Percentiles rank a stretch among this genome's conserved stretches.
Evolutionary conservation across 1,284 basidiomycete species (phyloP).

Genomic region (Ustilago bromivora): DNA sequence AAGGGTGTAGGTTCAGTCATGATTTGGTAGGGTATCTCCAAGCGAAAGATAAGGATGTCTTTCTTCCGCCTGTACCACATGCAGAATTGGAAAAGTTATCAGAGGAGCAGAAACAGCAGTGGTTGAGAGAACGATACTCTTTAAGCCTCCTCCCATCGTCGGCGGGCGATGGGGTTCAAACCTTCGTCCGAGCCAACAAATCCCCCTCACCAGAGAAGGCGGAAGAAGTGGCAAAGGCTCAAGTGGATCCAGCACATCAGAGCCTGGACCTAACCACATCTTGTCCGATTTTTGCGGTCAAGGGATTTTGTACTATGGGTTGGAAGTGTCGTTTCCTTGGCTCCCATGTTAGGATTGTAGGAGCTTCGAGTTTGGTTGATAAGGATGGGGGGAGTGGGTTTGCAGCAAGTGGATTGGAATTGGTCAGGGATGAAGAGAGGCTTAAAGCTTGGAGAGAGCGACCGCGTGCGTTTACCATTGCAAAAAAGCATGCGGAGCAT

Average conservation of each 20-base stretch:
- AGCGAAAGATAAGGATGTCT: conserved; percentile 81
- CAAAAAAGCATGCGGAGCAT: conserved; percentile 65
- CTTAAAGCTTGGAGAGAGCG: conserved; percentile 58
- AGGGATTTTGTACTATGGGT: conserved; percentile 85
- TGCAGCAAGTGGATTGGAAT: conserved; percentile 64
- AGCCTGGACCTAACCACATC: conserved; percentile 74
- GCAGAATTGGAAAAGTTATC: conserved; percentile 15
- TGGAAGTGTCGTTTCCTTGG: conserved; percentile 92
- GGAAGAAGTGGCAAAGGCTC: neutral
- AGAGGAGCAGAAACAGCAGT: conserved; percentile 19
- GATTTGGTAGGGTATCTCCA: conserved; percentile 81
- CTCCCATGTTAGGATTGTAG: conserved; percentile 73
- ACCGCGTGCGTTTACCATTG: conserved; percentile 25
- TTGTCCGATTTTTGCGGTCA: conserved; percentile 81
- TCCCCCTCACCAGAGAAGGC: conserved; percentile 37
- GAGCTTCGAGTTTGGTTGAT: conserved; percentile 29
- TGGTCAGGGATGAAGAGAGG: conserved; percentile 75
- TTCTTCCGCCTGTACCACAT: conserved; percentile 62
- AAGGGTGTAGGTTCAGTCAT: conserved; percentile 81
- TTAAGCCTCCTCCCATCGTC: conserved; percentile 16
- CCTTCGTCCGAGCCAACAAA: conserved; percentile 63
- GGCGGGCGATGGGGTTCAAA: conserved; percentile 13
- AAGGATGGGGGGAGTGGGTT: conserved; percentile 13
- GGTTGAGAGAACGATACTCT: conserved; percentile 51
- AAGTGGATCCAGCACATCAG: conserved; percentile 60